Evolutionary conservation across 306 rosid species (phyloP), one percentile per base, ranked within the genome.

Genomic region (Gleditsia sinensis): DNA sequence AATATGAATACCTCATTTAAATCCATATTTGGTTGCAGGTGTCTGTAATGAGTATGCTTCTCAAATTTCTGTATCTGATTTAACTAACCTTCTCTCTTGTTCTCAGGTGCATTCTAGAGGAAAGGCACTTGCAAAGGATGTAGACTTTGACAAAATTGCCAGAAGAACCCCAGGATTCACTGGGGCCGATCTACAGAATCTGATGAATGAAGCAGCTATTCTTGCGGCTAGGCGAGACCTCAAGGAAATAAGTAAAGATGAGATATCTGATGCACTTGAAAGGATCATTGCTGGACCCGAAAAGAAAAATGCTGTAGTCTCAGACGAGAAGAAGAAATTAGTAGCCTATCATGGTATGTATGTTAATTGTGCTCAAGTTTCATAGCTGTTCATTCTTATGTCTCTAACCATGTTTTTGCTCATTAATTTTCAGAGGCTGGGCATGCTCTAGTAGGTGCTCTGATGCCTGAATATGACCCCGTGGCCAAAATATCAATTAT

Each of bases 121-220:
- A 48, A 90, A 90, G 56, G 93, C 96, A 16, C 87, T 90, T 46
- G 99, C 88, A 34, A 94, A 94, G 86, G 99, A 94, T 76, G 99
- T 94, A 76, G 98, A 94, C 82, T 94, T 94, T 45, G 98, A 94
- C 1, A 94, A 92, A 83, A 92, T 94, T 81, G 89, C 99, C 0
- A 86, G 99, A 83, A 88, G 99, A 86, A 94, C 99, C 25, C 97
- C 97, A 0, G 99, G 99, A 21, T 94, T 94, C 84, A 94, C 99
- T 0, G 87, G 87, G 53, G 87, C 87, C 53, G 87, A 83, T 77
- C 82, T 79, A 27, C 87, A 94, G 84, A 94, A 94, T 84, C 80
- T 94, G 86, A 94, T 94, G 99, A 94, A 94, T 11, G 99, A 94
- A 75, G 99, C 99, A 25, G 99, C 99, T 78, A 94, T 92, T 86